A percentile compares a stretch with the other conserved stretches of the same genome.
These are phyloP conservation scores for Tricholoma hemisulphureum DNA, from an alignment of 768 basidiomycete species.

Conservation along the genomic window DNA sequence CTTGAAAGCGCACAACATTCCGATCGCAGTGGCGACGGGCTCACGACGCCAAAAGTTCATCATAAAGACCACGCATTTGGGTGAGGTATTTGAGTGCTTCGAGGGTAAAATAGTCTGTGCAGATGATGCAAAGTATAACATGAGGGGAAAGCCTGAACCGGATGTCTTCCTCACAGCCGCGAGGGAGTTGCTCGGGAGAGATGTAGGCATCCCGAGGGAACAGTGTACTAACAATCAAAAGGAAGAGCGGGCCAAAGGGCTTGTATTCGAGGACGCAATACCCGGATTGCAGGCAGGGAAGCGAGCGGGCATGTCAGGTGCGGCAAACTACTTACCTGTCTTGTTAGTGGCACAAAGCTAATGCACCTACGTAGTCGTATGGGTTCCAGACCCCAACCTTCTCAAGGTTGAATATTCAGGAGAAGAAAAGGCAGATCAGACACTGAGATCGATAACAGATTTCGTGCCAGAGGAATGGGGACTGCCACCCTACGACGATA, in stretches of 20 bases:
- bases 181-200: slow-evolving; percentile 48
- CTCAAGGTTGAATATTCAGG: slow-evolving; percentile 47
- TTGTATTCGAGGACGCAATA: slow-evolving; percentile 83
- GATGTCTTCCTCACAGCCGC: slow-evolving; percentile 82
- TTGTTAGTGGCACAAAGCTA: neutral
- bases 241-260: slow-evolving; percentile 55
- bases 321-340: slow-evolving; percentile 15
- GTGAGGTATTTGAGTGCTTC: slow-evolving; percentile 59
- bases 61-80: slow-evolving; percentile 65
- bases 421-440: slow-evolving; percentile 56
- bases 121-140: slow-evolving; percentile 55
- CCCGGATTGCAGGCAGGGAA: slow-evolving; percentile 79
- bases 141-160: slow-evolving; percentile 75
- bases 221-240: slow-evolving; percentile 33
- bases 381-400: slow-evolving; percentile 79
- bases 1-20: slow-evolving; percentile 62
- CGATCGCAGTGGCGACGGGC: slow-evolving; percentile 82
- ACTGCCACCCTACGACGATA: slow-evolving; percentile 59
- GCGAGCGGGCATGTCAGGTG: slow-evolving; percentile 84
- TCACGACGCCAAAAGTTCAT: slow-evolving; percentile 63
- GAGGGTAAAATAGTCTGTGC: slow-evolving; percentile 66
- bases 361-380: slow-evolving; percentile 54
- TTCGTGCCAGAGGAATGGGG: slow-evolving; percentile 86
- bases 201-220: slow-evolving; percentile 51
- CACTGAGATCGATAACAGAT: slow-evolving; percentile 59